Conservation (phyloP, 495 filamentous ascomycete genomes). For the Talaromyces nanjingensis region DNA sequence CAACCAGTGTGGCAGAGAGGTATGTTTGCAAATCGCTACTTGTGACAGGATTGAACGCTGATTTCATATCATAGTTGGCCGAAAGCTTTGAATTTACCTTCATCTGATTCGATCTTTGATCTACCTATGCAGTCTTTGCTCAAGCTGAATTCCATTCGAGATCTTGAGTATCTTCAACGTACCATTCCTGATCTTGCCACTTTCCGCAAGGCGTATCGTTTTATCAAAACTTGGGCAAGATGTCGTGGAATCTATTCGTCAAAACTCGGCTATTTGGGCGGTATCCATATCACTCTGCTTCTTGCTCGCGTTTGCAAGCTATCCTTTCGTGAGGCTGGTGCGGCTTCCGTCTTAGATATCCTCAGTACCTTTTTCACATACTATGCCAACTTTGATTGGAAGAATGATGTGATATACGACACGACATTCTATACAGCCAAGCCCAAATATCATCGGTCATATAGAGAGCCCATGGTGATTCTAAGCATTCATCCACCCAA, state of each 20-base stretch:
- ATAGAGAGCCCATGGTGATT: conserved; percentile 49
- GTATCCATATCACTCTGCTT: conserved; percentile 51
- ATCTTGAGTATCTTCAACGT: conserved; percentile 44
- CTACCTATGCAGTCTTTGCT: conserved; percentile 39
- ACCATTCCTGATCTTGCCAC: conserved; percentile 43
- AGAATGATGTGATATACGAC: conserved; percentile 41
- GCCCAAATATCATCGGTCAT: conserved; percentile 38
- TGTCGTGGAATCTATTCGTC: conserved; percentile 49
- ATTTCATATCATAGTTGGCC: conserved; percentile 20
- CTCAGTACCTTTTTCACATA: conserved; percentile 49
- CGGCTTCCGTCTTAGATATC: conserved; percentile 31
- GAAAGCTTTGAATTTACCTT: conserved; percentile 16
- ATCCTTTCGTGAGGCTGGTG: conserved; percentile 17
- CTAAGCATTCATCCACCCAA: conserved; percentile 45
- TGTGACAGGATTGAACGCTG: conserved; percentile 8
- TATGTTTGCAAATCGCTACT: conserved; percentile 6
- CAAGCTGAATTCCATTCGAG: conserved; percentile 50
- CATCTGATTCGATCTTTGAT: conserved; percentile 37
- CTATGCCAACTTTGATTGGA: conserved; percentile 50
- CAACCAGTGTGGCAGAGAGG: conserved; percentile 36
- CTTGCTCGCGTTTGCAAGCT: conserved; percentile 47
- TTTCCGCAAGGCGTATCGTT: conserved; percentile 45
- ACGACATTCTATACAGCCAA: conserved; percentile 34
- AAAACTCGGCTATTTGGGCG: conserved; percentile 50
- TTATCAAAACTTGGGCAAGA: conserved; percentile 48